These are phyloP conservation scores for Leccinum longicurvipes DNA, from an alignment of 768 basidiomycete species.

Conservation along the genomic window DNA sequence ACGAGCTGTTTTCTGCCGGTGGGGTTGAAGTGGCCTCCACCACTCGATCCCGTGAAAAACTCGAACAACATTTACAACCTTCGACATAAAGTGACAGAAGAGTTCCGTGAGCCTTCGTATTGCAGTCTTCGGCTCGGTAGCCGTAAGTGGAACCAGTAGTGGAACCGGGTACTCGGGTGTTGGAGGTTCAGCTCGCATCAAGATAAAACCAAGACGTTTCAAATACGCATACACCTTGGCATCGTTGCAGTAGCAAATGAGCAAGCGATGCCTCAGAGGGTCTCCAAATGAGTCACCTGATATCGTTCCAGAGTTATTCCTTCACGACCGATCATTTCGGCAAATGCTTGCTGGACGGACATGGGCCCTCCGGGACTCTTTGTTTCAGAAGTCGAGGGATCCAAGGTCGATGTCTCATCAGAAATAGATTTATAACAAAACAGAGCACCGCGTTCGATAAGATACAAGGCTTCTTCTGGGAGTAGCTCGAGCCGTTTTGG, in stretches of 20 bases:
- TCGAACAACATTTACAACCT: constrained; percentile 1
- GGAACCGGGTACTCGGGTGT: constrained; percentile 51
- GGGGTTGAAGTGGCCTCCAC: constrained; percentile 61
- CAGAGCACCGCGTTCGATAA: constrained; percentile 85
- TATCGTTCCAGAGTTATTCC: constrained; percentile 81
- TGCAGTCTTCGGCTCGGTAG: constrained; percentile 5
- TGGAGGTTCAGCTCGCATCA: constrained; percentile 72
- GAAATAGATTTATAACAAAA: constrained; percentile 71
- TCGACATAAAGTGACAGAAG: constrained; percentile 13
- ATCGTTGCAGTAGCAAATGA: constrained; percentile 1
- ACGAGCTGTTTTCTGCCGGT: constrained; percentile 57
- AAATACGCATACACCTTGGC: constrained; percentile 87
- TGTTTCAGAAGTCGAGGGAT: constrained; percentile 26
- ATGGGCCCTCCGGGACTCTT: constrained; percentile 67
- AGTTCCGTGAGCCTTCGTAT: constrained; percentile 4
- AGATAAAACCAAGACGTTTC: constrained; percentile 85
- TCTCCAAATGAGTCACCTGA: constrained; percentile 53
- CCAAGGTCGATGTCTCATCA: constrained; percentile 18
- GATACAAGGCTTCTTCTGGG: constrained; percentile 93
- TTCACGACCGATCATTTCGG: constrained; percentile 78
- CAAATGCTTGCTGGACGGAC: constrained; percentile 88
- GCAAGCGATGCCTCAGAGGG: background rate
- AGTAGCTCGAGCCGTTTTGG: constrained; percentile 78
- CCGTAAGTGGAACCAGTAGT: constrained; percentile 26
- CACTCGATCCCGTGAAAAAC: constrained; percentile 38